Base-by-base conservation (phyloP, 2,329 filamentous ascomycete species). In the Aspergillus vadensis region DNA sequence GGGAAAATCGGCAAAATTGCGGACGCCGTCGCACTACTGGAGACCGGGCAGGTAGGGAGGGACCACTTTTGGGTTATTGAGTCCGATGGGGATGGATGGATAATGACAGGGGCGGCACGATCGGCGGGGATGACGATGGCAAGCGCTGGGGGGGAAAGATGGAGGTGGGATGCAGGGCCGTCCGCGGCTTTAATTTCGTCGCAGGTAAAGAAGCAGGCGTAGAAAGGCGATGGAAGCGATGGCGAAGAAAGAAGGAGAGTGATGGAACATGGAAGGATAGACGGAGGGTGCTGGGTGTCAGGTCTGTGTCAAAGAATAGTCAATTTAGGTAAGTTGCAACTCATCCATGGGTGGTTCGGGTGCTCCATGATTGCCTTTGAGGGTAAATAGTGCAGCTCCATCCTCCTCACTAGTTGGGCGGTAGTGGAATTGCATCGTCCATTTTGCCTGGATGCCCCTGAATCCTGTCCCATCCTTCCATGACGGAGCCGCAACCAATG, bases 61-160 rank as follows among this genome's bases (percentile, higher is more conserved):
- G 57, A 58, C 62, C 62, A 62, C 43, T 62, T 62, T 64, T 64
- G 58, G 55, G 57, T 64, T 62, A 55, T 62, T 32, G 48, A 38
- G 55, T 27, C 19, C 38, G 25, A 43, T 58, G 57, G 51, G 57
- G 57, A 55, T 43, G 39, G 56, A 62, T 62, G 54, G 57, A 52
- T 62, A 55, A 55, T 64, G 62, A 64, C 59, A 64, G 62, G 62
- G 62, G 62, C 56, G 58, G 62, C 62, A 64, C 59, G 62, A 64
- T 64, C 62, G 62, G 62, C 51, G 50, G 41, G 47, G 39, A 59
- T 59, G 53, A 57, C 59, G 61, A 62, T 54, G 57, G 50, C 58
- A 51, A 53, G 44, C 39, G 47, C 44, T 32, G 52, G 58, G 39
- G 21, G 53, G 50, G 43, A 14, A 32, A 12, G 48, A 51, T 43